Base-by-base conservation (phyloP, 2,329 filamentous ascomycete species). In the Byssoonygena ceratinophila region DNA sequence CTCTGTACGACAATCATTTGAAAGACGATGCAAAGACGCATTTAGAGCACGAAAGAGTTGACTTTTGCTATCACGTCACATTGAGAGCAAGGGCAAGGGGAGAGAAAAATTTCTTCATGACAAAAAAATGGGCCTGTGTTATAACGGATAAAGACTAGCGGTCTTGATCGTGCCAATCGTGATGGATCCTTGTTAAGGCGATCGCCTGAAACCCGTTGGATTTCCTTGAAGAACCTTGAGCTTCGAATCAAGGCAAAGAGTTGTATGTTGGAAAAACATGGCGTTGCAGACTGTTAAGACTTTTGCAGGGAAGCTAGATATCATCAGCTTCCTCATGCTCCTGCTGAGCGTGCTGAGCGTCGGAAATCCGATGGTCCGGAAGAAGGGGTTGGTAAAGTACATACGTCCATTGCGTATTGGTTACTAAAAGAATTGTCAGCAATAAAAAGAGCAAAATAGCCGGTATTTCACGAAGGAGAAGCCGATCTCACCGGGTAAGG, bases 141-240 rank as follows among this genome's bases (percentile, higher is more conserved):
- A 16, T 3, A 18, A 31, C 46, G 34, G 46, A 49, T 49, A 14
- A 6, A 9, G 46, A 41, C 27, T 41, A 40, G 32, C 16, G 22
- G 18, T 47, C 23, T 20, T 45, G 14, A 45, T 49, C 8, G 18
- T 25, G 31, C 4, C 31, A 48, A 32, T 14, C n/a, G 2, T 41
- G 46, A 49, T 41, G 36, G 23, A 49, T 41, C 31, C 27, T 32
- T 41, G 46, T 41, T 36, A n/a, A 25, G 48, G 11, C 22, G 48
- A 44, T 51, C 27, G n/a, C 18, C 39, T 51, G 39, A 51, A 51
- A 51, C 39, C 40, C 27, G 39, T 25, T 51, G 22, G 20, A 51
- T 45, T 49, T 20, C 27, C 31, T 34, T 43, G 40, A 51, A 45
- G 40, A 51, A 34, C 20, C 40, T 9, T 12, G 29, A 36, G 37